These are phyloP conservation scores for Stygiomarasmius scandens DNA, from an alignment of 1,284 basidiomycete genomes.

Conservation along the genomic window DNA sequence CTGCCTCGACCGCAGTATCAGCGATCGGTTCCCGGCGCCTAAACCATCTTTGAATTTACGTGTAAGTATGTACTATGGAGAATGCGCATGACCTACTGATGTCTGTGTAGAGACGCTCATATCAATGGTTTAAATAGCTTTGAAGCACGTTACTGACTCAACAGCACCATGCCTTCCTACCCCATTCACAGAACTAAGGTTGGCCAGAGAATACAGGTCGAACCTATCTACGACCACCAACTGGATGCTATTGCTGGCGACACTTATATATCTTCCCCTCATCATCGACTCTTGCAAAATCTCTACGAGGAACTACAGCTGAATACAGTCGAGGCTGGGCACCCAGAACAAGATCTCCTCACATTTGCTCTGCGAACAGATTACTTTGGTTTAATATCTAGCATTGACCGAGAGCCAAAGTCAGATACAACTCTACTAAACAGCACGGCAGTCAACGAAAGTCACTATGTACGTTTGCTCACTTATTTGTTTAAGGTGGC, in stretches of 20 bases:
- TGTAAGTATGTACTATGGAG: too few relatives aligned
- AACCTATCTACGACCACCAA: neutral
- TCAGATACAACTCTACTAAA: neutral
- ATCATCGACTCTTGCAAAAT: neutral
- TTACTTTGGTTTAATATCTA: constrained; percentile 41
- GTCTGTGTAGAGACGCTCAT: too few relatives aligned
- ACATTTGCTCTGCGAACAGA: constrained; percentile 37
- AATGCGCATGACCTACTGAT: too few relatives aligned
- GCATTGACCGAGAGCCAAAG: too few relatives aligned
- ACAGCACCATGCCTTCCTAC: neutral
- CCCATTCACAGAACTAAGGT: neutral
- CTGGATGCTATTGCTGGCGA: neutral
- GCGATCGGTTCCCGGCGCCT: too few relatives aligned
- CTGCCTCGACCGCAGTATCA: too few relatives aligned
- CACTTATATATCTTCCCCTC: neutral
- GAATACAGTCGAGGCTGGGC: constrained; percentile 38
- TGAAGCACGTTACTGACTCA: neutral
- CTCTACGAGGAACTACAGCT: constrained; percentile 44
- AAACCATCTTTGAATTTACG: too few relatives aligned
- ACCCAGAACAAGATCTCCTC: constrained; percentile 39
- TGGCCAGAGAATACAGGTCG: neutral
- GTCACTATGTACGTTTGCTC: too few relatives aligned
- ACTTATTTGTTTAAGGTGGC: too few relatives aligned
- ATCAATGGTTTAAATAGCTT: neutral
- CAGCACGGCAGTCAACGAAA: neutral